phyloP scores from a whole-genome alignment of 768 basidiomycete genomes.

The Suillus hirtellus region DNA sequence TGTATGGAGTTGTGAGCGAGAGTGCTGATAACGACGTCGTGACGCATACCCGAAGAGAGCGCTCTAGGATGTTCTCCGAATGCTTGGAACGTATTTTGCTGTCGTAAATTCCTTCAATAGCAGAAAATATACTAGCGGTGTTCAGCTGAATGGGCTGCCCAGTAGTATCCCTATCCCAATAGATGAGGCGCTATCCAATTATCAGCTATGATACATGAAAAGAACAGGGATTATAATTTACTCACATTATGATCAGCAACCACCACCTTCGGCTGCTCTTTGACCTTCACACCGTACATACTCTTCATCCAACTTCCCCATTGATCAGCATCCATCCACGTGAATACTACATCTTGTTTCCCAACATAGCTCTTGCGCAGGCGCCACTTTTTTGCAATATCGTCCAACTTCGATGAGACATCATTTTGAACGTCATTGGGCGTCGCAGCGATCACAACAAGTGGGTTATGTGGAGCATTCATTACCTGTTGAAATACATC shows the following conservation, averaged over 20 bases:
- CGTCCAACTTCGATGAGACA: slow-evolving; percentile 48
- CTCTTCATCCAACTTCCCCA: slow-evolving; percentile 92
- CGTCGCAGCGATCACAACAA: slow-evolving; percentile 75
- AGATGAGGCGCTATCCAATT: slow-evolving; percentile 58
- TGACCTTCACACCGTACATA: slow-evolving; percentile 72
- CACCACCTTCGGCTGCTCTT: slow-evolving; percentile 46
- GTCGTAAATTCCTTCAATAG: slow-evolving; percentile 64
- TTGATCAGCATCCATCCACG: slow-evolving; percentile 83
- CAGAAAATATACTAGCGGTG: slow-evolving; percentile 57
- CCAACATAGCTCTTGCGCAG: slow-evolving; percentile 30
- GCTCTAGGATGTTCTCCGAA: slow-evolving; percentile 72
- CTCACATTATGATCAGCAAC: slow-evolving; percentile 80
- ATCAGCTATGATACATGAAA: background rate
- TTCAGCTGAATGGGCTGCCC: slow-evolving; percentile 60
- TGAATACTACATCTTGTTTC: slow-evolving; percentile 70
- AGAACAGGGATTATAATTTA: slow-evolving; percentile 2
- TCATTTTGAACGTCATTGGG: slow-evolving; percentile 36
- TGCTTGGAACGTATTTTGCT: slow-evolving; percentile 53
- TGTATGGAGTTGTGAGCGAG: slow-evolving; percentile 11
- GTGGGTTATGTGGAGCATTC: slow-evolving; percentile 71
- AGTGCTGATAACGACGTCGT: background rate
- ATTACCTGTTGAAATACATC: slow-evolving; percentile 85
- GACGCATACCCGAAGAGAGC: slow-evolving; percentile 56
- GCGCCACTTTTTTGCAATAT: slow-evolving; percentile 64
- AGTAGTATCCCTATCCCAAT: slow-evolving; percentile 68